These are phyloP conservation scores for Penicillium atrosanguineum DNA, from an alignment of 495 filamentous ascomycete genomes.

Conservation along the genomic window DNA sequence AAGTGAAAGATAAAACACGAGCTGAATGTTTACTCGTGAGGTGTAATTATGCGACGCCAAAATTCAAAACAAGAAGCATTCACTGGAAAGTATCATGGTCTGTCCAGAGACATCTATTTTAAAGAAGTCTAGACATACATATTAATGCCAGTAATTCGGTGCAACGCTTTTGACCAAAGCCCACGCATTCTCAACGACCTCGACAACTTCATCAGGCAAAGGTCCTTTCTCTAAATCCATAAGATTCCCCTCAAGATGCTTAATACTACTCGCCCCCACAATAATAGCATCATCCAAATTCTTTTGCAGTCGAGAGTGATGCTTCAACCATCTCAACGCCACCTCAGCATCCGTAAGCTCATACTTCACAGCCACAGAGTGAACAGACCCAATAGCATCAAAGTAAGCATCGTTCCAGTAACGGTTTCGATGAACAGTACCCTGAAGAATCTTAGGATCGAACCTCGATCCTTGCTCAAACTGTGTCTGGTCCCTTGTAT, in stretches of 20 bases:
- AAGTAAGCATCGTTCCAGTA: conserved; percentile 51
- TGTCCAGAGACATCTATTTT: too few species aligned
- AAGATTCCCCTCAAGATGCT: conserved; percentile 33
- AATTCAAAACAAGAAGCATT: too few species aligned
- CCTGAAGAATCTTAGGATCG: conserved; percentile 36
- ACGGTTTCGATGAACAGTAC: conserved; percentile 33
- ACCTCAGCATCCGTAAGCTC: conserved; percentile 34
- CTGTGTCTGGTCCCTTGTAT: conserved; percentile 22
- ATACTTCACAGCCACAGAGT: conserved; percentile 18
- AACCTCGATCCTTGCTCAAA: conserved; percentile 41
- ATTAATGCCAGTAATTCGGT: conserved; percentile 18
- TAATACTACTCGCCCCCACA: conserved; percentile 37
- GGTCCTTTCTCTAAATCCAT: conserved; percentile 38
- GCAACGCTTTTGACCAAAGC: conserved; percentile 6
- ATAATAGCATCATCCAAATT: conserved; percentile 39
- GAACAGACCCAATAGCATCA: conserved; percentile 36
- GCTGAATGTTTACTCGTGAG: too few species aligned
- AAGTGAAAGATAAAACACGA: too few species aligned
- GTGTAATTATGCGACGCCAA: too few species aligned
- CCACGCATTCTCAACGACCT: conserved; percentile 13
- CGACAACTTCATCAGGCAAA: conserved; percentile 26
- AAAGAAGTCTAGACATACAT: too few species aligned
- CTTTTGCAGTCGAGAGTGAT: conserved; percentile 29
- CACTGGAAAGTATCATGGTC: too few species aligned
- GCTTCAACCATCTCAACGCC: conserved; percentile 38